phyloP scores from a whole-genome alignment of 2,329 filamentous ascomycete species.

The Coniochaeta prunicola region DNA sequence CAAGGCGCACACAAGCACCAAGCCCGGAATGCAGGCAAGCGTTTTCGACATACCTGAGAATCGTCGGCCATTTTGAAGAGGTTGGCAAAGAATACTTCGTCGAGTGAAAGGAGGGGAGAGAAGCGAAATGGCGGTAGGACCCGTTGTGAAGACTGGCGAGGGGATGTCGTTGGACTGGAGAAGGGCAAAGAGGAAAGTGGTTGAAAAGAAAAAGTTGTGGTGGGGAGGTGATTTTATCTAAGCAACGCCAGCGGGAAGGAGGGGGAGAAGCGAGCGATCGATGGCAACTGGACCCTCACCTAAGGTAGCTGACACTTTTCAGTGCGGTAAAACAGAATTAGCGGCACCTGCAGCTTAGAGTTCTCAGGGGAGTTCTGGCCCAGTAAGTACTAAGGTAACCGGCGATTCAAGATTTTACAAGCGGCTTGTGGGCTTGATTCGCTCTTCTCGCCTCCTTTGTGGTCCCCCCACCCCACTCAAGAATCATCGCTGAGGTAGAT shows the following conservation, averaged over 20 bases:
- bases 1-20: slow-evolving; percentile 15
- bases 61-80: slow-evolving; percentile 52
- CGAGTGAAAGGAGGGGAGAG: slow-evolving; percentile 14
- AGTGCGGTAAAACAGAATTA: neutral
- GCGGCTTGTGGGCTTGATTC: neutral
- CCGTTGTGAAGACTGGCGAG: slow-evolving; percentile 18
- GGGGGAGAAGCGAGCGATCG: neutral
- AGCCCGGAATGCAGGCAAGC: slow-evolving; percentile 7
- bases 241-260: neutral
- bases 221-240: slow-evolving; percentile 1
- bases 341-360: neutral
- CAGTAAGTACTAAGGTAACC: neutral
- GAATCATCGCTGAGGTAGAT: neutral
- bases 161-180: slow-evolving; percentile 13
- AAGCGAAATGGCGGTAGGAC: slow-evolving; percentile 21
- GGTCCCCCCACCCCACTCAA: neutral
- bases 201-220: slow-evolving; percentile 12
- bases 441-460: neutral
- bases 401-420: neutral
- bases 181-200: slow-evolving; percentile 16
- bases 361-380: neutral
- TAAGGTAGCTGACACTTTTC: neutral
- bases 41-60: slow-evolving; percentile 37
- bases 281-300: neutral
- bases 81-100: slow-evolving; percentile 22